Conservation (phyloP, 768 basidiomycete genomes). For the Suillus decipiens region DNA sequence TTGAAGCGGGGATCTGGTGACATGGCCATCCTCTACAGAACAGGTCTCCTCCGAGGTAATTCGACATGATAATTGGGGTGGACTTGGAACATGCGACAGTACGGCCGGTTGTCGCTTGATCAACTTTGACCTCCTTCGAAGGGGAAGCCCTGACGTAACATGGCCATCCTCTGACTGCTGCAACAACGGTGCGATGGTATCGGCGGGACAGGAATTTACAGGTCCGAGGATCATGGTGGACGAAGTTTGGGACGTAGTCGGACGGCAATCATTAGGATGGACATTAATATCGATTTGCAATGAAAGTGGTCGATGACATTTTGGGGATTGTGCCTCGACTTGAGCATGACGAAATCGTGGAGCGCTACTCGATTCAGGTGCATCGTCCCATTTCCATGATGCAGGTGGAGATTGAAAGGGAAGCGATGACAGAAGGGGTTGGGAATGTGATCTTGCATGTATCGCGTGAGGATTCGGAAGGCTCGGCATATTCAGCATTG, state of each 20-base stretch:
- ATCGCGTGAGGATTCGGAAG: constrained; percentile 28
- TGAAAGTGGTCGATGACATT: constrained; percentile 1
- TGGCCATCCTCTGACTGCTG: background rate
- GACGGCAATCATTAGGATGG: constrained; percentile 4
- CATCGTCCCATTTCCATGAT: background rate
- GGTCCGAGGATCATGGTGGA: background rate
- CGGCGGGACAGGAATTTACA: background rate
- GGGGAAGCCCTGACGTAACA: background rate
- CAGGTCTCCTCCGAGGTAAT: background rate
- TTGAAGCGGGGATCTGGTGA: background rate
- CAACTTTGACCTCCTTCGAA: constrained; percentile 10
- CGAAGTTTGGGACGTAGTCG: background rate
- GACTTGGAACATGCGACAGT: background rate
- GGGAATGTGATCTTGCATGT: constrained; percentile 5
- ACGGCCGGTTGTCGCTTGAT: constrained; percentile 9
- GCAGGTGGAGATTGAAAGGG: background rate
- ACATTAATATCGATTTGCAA: constrained; percentile 10
- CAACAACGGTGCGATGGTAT: background rate
- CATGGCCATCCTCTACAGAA: background rate
- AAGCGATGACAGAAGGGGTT: constrained; percentile 4
- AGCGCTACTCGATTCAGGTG: constrained; percentile 1
- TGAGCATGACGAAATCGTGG: constrained; percentile 6
- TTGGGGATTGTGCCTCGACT: background rate
- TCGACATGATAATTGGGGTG: background rate
- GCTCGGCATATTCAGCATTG: constrained; percentile 17